A percentile compares a stretch with the other conserved stretches of the same genome.
These are phyloP conservation scores for Kwoniella bestiolae DNA, from an alignment of 768 basidiomycete genomes.

Conservation along the genomic window DNA sequence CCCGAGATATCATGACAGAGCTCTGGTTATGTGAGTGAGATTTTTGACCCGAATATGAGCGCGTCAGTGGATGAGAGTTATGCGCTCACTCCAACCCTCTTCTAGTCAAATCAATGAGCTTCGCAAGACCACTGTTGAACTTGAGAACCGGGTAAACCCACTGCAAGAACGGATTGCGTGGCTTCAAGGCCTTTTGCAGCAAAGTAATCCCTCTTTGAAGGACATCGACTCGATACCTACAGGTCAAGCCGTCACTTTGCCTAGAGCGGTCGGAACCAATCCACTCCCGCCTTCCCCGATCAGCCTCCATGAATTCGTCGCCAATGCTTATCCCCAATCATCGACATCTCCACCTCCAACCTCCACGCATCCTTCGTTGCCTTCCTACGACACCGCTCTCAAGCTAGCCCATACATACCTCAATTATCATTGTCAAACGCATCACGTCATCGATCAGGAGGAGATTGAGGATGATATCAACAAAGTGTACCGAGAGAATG, in stretches of 20 bases:
- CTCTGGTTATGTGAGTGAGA: not conserved
- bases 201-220: not conserved
- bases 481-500: not conserved
- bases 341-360: too few relatives aligned
- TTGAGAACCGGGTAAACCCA: not conserved
- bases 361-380: too few relatives aligned
- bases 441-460: not conserved
- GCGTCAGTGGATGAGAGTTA: too few relatives aligned
- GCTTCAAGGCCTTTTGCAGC: not conserved
- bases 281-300: too few relatives aligned
- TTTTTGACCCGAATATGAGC: too few relatives aligned
- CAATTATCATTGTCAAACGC: not conserved
- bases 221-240: not conserved
- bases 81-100: too few relatives aligned
- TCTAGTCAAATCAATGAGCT: not conserved
- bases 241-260: too few relatives aligned
- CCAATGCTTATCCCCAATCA: too few relatives aligned
- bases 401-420: not conserved
- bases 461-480: not conserved
- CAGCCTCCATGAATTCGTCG: too few relatives aligned
- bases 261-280: too few relatives aligned
- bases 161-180: not conserved
- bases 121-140: not conserved
- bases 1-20: not conserved
- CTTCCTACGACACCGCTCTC: too few relatives aligned